Base-by-base conservation (phyloP, 371 early-diverging fungal genomes). In the Mucor irregularis region DNA sequence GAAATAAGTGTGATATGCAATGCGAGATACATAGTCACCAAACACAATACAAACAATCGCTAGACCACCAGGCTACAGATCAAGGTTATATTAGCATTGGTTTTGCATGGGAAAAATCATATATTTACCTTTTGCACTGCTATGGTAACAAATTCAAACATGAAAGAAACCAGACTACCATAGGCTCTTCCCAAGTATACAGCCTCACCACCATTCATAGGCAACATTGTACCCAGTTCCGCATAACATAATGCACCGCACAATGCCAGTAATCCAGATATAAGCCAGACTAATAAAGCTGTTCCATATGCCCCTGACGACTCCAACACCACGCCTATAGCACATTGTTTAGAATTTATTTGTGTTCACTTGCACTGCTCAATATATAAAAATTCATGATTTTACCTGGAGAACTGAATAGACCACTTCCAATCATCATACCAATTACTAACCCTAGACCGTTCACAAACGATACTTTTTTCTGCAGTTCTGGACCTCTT, bases 191-290 rank as follows among this genome's bases (percentile, higher is more conserved):
- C 78, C 35, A 93, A 70, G 65, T 95, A 95, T 0, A 89, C 86
- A 57, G 90, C 82, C 34, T 94, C 94, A 9, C 95, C 95, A 22
- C 85, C 85, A 53, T 94, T 95, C 63, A 90, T 89, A 2, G 95
- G 94, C 44, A 93, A 79, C 81, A 91, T 87, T 26, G 94, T 79
- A 1, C 96, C 97, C 30, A 96, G 69, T 69, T 96, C 97, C 10
- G 84, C 85, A 66, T 90, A 92, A 49, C 87, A 88, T 22, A 87
- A 74, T 0, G 90, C 88, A 43, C 94, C 93, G 6, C 84, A 82
- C 40, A 89, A 74, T 4, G 91, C 89, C 45, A 93, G 60, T 39
- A 92, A 50, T 5, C 87, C 92, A 16, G 91, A 88, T 16, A 89
- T 63, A 28, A 84, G 71, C 93, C 93, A 94, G 9, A 93, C 74